A percentile compares a stretch with the other conserved stretches of the same genome.
phyloP scores from a whole-genome alignment of 495 filamentous ascomycete species.

The Trichocladium antarcticum region DNA sequence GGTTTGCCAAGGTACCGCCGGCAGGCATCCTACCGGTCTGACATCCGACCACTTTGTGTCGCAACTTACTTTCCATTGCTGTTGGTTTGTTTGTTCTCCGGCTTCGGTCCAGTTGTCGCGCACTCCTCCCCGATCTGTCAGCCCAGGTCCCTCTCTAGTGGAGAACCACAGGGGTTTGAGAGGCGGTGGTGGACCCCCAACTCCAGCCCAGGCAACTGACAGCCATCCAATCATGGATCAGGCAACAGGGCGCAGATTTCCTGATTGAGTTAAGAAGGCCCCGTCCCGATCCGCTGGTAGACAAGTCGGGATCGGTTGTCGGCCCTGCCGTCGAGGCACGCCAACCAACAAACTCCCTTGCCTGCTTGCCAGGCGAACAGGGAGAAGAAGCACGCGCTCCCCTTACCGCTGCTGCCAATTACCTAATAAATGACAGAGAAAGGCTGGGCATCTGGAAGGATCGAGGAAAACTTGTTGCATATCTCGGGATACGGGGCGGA shows the following conservation, averaged over 20 bases:
- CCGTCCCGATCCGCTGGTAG: constrained; percentile 16
- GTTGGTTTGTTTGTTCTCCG: background rate
- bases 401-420: constrained; percentile 8
- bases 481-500: constrained; percentile 3
- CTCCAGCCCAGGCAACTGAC: background rate
- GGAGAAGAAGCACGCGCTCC: constrained; percentile 1
- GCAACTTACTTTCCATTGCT: background rate
- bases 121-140: too few species aligned
- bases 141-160: too few species aligned
- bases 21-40: background rate
- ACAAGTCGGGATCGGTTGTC: constrained; percentile 10
- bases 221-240: constrained; percentile 7
- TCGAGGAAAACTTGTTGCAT: background rate
- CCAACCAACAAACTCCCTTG: background rate
- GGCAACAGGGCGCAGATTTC: constrained; percentile 2
- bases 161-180: too few species aligned
- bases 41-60: too few species aligned
- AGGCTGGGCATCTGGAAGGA: background rate
- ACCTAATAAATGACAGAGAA: constrained; percentile 5
- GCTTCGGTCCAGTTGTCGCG: background rate
- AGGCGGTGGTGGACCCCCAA: background rate
- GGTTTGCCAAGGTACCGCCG: background rate
- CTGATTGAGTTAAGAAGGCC: constrained; percentile 11
- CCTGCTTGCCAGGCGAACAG: background rate
- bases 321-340: background rate